phyloP scores from a whole-genome alignment of 176 grass and related monocot genomes.

The Juncus effusus region DNA sequence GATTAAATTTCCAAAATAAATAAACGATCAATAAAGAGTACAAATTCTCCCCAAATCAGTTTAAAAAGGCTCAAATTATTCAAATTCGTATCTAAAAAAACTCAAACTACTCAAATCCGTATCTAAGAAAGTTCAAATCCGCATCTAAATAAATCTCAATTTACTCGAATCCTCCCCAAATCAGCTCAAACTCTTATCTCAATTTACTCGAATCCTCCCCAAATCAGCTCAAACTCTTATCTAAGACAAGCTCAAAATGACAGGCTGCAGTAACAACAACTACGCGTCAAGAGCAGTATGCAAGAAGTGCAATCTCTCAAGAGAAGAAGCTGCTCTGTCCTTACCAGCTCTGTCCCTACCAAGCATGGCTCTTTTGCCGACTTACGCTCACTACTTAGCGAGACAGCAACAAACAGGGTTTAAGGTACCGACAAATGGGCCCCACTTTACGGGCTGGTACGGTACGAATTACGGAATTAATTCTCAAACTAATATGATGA shows the following conservation, averaged over 20 bases:
- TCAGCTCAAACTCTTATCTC: too few species aligned
- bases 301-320: conserved; percentile 91
- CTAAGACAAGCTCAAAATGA: conserved; percentile 42
- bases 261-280: conserved; percentile 99
- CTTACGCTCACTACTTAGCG: conserved; percentile 69
- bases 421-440: conserved; percentile 43
- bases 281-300: conserved; percentile 99
- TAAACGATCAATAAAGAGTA: too few species aligned
- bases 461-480: conserved; percentile 9
- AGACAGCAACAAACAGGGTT: conserved; percentile 55
- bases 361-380: conserved; percentile 47
- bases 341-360: conserved; percentile 62
- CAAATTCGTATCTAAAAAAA: too few species aligned
- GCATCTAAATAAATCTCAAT: too few species aligned
- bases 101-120: too few species aligned
- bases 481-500: neutral
- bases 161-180: too few species aligned
- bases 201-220: too few species aligned
- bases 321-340: conserved; percentile 85
- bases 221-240: too few species aligned
- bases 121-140: too few species aligned
- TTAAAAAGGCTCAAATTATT: too few species aligned
- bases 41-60: too few species aligned
- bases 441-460: conserved; percentile 27
- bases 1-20: too few species aligned